These are phyloP conservation scores for Suhomyces wounanorum DNA, from an alignment of 1,139 yeast genomes.

Conservation along the genomic window DNA sequence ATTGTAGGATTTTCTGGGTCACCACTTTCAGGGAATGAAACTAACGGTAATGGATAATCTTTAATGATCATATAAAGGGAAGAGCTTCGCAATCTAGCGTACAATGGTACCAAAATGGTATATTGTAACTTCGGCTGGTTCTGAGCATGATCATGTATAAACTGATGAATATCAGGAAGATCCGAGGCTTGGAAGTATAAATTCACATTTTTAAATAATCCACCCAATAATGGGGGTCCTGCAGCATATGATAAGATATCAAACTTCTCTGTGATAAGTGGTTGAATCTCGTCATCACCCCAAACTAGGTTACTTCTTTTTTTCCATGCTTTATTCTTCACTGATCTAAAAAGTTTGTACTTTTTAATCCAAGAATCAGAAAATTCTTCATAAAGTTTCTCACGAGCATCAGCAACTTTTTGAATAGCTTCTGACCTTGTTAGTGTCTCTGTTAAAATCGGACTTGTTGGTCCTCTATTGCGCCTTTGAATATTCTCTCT, in stretches of 20 bases:
- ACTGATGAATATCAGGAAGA: constrained; percentile 37
- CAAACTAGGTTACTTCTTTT: constrained; percentile 30
- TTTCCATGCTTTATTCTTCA: constrained; percentile 31
- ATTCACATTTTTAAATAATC: constrained; percentile 35
- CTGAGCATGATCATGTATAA: constrained; percentile 39
- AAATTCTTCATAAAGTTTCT: constrained; percentile 46
- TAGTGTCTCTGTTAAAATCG: background rate
- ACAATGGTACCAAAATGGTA: constrained; percentile 43
- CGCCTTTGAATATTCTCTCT: background rate
- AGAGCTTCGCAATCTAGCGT: constrained; percentile 31
- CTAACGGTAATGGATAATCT: constrained; percentile 47
- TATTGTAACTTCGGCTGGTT: constrained; percentile 45
- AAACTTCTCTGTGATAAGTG: constrained; percentile 34
- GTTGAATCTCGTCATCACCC: constrained; percentile 40
- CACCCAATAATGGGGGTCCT: constrained; percentile 41
- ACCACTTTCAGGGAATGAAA: constrained; percentile 41
- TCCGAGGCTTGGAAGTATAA: constrained; percentile 31
- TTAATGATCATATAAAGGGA: constrained; percentile 36
- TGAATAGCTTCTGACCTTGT: constrained; percentile 29
- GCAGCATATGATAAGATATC: constrained; percentile 37
- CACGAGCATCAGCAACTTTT: constrained; percentile 37
- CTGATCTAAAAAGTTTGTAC: constrained; percentile 28
- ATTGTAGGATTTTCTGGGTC: constrained; percentile 31
- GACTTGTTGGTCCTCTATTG: background rate
- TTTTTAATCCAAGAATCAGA: constrained; percentile 70